Base-by-base conservation (phyloP, 192 early-diverging fungal genomes). In the Rhizoclosmatium globosum region DNA sequence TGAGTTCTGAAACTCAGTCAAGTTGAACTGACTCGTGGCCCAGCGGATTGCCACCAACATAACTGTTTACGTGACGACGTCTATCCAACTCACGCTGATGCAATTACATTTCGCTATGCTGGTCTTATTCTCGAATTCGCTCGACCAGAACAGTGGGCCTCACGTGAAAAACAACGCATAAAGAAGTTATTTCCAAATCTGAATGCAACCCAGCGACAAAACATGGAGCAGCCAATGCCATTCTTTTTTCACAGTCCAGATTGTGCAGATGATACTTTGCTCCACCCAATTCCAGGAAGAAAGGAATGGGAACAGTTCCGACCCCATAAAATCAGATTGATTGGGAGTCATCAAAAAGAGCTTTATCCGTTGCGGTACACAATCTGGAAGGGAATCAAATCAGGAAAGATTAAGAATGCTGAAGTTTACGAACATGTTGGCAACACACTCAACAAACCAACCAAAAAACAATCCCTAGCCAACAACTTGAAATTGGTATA, bases 171-270 rank as follows among this genome's bases (percentile, higher is more conserved):
- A 45, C 11, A 68, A 42, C 67, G 67, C 67, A 13, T 46, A 2
- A 68, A 68, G 45, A 68, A 68, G 44, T 17, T 46, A 13, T 42
- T 1, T 2, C 21, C 61, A 23, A 64, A 64, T 23, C 61, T 64
- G 7, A 38, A n/a, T 13, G 1, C 11, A 46, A 47, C 38, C 4
- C 11, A 68, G 67, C 67, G 41, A 4, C 70, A 17, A 7, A 19
- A 11, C 7, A 3, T 31, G 39, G 4, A 43, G 13, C 59, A 48
- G 72, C 72, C 59, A 17, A 59, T 74, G 56, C 72, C 72, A 2
- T 64, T 74, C 17, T 74, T 62, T 45, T 74, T 74, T 42, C 72
- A 74, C 58, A 74, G 72, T 42, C 72, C 72, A 3, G 72, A 74
- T 56, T 74, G 72, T 44, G 72, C 72, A 4, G 72, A 74, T 38